phyloP scores from a whole-genome alignment of 805 yeast species.

The Pachysolen tannophilus region DNA sequence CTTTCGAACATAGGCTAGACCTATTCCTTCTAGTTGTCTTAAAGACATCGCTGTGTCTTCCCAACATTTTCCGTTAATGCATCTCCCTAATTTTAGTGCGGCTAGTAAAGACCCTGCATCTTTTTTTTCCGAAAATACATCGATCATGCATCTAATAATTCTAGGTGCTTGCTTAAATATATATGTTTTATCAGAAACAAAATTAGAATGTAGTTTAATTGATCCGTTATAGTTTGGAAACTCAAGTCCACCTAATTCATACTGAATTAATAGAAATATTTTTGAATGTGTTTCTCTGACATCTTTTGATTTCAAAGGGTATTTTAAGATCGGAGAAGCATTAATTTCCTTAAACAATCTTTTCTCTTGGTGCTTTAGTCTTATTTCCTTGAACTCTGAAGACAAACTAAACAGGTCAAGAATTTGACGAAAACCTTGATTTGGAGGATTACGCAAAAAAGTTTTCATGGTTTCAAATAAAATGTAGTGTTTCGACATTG shows the following conservation, averaged over 20 bases:
- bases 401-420: slow-evolving; percentile 25
- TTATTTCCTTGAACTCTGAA: slow-evolving; percentile 31
- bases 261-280: slow-evolving; percentile 34
- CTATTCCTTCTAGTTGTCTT: slow-evolving; percentile 41
- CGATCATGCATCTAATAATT: slow-evolving; percentile 35
- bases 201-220: slow-evolving; percentile 26
- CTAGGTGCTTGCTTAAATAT: slow-evolving; percentile 35
- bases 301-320: slow-evolving; percentile 24
- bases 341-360: slow-evolving; percentile 36
- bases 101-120: slow-evolving; percentile 34
- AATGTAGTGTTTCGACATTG: slow-evolving; percentile 44
- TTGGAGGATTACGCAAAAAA: slow-evolving; percentile 17
- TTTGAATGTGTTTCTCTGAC: slow-evolving; percentile 26
- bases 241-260: slow-evolving; percentile 42
- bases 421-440: slow-evolving; percentile 14
- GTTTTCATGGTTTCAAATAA: slow-evolving; percentile 32
- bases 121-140: slow-evolving; percentile 29
- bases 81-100: slow-evolving; percentile 29
- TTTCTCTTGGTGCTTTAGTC: slow-evolving; percentile 36
- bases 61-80: slow-evolving; percentile 40
- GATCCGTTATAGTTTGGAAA: slow-evolving; percentile 37
- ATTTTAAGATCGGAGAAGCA: slow-evolving; percentile 27
- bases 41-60: slow-evolving; percentile 36
- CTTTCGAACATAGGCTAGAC: slow-evolving; percentile 29
- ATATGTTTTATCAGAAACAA: slow-evolving; percentile 35